Evolutionary conservation across 106 monocot genomes (phyloP), one percentile per base, ranked within the genome.

Genomic region (Xerophyta viscosa): DNA sequence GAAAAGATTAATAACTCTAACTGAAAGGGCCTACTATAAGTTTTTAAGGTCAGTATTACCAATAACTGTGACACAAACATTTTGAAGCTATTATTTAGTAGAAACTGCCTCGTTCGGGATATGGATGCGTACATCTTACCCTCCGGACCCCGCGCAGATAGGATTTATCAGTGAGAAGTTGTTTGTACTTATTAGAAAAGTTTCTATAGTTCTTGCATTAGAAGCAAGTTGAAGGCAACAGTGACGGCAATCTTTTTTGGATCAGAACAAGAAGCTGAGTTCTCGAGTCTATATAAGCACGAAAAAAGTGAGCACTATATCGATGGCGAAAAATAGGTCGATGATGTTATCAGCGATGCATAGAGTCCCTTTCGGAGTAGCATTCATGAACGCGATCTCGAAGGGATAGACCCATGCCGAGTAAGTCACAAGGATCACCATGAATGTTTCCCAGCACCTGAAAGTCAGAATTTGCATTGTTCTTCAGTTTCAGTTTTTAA

Each of bases 341-440:
- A 89, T 57, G 25, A 89, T 54, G 37, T 52, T 82, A 54, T 98
- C 85, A 13, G 70, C 59, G 20, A 85, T 41, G 63, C 46, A 71
- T 20, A 89, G 84, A 11, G 79, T 81, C 24, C 81, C 81, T 27
- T 58, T 81, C 4, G 78, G 65, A 9, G 76, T 22, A 5, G 65
- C 54, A 37, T 69, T 68, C 75, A 96, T 49, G 68, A 89, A 96
- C 6, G 88, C 96, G 24, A 78, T 72, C 67, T 96, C 81, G 56
- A 96, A 96, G 1, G 96, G 96, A 58, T 85, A 96, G 3, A 89
- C 75, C 96, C 84, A 96, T 44, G 96, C 88, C 8, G 81, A 85
- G 66, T 96, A 96, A 22, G 60, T 69, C 18, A 96, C 88, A 26
- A 96, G 51, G 24, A 75, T 36, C 66, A 96, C 85, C 85, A 89